A percentile compares a stretch with the other conserved stretches of the same genome.
Conservation (phyloP, 108 stramenopile genomes). For the Cyclotella sp. region DNA sequence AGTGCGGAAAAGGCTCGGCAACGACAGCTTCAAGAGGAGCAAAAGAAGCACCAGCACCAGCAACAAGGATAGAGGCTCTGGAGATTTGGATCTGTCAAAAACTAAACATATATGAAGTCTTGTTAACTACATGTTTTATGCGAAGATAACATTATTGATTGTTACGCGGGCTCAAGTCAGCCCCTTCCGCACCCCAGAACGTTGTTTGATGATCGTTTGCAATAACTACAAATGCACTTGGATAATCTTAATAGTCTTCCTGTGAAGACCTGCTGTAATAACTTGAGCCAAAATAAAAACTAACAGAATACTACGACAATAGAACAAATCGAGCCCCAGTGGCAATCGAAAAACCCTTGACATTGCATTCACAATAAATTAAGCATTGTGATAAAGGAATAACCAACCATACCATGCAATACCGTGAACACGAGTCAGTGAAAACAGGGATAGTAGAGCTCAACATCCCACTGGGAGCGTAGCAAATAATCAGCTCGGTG, state of each 20-base stretch:
- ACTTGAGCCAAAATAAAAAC: not conserved
- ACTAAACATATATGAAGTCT: no score
- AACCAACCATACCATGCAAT: not conserved
- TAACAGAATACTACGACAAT: constrained; percentile 5
- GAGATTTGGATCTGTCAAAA: not conserved
- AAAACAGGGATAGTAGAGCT: constrained; percentile 21
- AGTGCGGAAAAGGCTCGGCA: constrained; percentile 85
- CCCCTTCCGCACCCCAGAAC: no score
- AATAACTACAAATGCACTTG: no score
- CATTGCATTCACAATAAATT: not conserved
- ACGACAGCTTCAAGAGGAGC: constrained; percentile 47
- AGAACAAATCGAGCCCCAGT: not conserved
- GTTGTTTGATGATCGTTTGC: no score
- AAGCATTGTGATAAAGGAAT: not conserved
- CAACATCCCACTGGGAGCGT: constrained; percentile 40
- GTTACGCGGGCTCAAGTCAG: no score
- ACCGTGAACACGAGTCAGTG: not conserved
- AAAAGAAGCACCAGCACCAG: constrained; percentile 32
- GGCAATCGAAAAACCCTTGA: not conserved
- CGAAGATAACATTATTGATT: not conserved
- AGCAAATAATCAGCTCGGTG: constrained; percentile 20
- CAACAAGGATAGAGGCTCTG: constrained; percentile 6
- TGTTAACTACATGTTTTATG: not conserved
- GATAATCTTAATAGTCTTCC: not conserved
- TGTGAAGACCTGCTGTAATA: not conserved